These are phyloP conservation scores for Monilinia fructicola DNA, from an alignment of 2,329 filamentous ascomycete species.

Conservation along the genomic window DNA sequence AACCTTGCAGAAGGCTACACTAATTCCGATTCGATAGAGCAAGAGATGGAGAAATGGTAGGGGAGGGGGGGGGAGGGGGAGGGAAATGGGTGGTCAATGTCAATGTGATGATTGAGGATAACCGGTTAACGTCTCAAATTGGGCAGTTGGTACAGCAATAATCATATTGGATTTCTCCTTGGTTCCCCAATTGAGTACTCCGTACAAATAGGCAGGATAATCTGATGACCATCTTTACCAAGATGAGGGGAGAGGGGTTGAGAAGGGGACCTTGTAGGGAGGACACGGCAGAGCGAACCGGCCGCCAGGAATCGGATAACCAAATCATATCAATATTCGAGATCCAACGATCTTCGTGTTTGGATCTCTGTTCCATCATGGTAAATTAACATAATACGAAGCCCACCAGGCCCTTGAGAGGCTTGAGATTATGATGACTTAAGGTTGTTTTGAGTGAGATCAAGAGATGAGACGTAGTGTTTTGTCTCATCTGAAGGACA, in stretches of 20 bases:
- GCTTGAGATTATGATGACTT: background rate
- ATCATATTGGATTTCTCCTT: conserved; percentile 6
- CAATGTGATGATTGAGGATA: no score
- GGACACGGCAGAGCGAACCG: no score
- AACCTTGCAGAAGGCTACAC: background rate
- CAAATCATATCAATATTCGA: no score
- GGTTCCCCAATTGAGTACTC: background rate
- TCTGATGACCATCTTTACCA: no score
- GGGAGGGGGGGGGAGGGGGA: background rate
- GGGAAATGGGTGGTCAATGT: background rate
- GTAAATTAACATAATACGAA: background rate
- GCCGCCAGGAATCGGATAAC: no score
- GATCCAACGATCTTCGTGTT: no score
- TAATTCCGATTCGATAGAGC: conserved; percentile 2
- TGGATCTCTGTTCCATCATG: no score
- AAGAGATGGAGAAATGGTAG: conserved; percentile 16
- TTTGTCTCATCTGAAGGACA: no score
- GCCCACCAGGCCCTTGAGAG: background rate
- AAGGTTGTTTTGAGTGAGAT: conserved; percentile 3
- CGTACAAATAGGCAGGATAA: background rate
- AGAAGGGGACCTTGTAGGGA: no score
- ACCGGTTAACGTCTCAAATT: background rate
- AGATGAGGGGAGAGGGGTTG: no score
- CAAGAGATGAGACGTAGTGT: background rate
- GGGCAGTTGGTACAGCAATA: conserved; percentile 13